Conservation (phyloP, 2,329 filamentous ascomycete genomes). For the Penicillium sp. region DNA sequence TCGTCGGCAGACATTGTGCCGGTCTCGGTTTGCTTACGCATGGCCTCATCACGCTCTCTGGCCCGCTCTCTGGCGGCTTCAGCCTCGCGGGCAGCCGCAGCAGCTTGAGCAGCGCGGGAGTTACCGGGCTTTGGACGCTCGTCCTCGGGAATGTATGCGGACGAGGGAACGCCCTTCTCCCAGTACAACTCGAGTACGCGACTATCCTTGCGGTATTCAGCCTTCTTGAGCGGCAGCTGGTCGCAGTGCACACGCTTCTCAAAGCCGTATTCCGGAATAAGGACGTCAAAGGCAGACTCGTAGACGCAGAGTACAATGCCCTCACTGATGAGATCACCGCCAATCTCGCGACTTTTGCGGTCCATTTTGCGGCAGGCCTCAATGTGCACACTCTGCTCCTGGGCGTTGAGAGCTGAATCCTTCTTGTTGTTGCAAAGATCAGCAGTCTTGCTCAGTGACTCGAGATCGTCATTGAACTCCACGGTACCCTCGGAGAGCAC, state of each 20-base stretch:
- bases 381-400: slow-evolving; percentile 98
- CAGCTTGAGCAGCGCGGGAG: slow-evolving; percentile 64
- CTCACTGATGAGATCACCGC: slow-evolving; percentile 86
- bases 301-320: slow-evolving; percentile 96
- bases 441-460: slow-evolving; percentile 79
- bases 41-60: slow-evolving; percentile 81
- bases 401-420: slow-evolving; percentile 90
- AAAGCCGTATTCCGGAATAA: slow-evolving; percentile 96
- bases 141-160: slow-evolving; percentile 90
- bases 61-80: slow-evolving; percentile 72
- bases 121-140: slow-evolving; percentile 81
- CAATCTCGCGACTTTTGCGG: slow-evolving; percentile 73
- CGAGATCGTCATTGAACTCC: slow-evolving; percentile 82
- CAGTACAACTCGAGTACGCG: slow-evolving; percentile 92
- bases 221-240: slow-evolving; percentile 92
- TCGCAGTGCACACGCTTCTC: slow-evolving; percentile 99
- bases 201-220: slow-evolving; percentile 96
- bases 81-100: slow-evolving; percentile 67
- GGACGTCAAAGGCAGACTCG: slow-evolving; percentile 93
- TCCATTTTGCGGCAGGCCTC: slow-evolving; percentile 96
- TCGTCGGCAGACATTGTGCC: slow-evolving; percentile 88
- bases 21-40: slow-evolving; percentile 88
- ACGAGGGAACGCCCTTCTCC: slow-evolving; percentile 98
- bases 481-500: slow-evolving; percentile 70
- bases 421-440: slow-evolving; percentile 99